Conservation (phyloP, 768 basidiomycete species). For the Cystobasidiopsis lactophilus region DNA sequence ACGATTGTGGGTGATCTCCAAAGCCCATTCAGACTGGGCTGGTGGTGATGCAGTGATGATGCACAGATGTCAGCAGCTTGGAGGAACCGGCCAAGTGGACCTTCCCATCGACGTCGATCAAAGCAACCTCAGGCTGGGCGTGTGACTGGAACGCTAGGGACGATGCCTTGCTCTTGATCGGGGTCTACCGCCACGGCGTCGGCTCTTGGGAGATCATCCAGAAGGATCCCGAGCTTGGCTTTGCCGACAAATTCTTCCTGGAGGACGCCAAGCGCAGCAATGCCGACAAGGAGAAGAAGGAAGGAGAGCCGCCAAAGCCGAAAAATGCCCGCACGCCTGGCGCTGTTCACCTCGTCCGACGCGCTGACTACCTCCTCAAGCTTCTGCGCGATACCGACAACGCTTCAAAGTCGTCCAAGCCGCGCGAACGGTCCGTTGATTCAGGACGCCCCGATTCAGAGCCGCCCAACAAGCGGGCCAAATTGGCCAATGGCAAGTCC, state of each 20-base stretch:
- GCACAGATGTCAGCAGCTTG: constrained; percentile 39
- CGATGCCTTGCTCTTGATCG: constrained; percentile 83
- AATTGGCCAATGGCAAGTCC: background rate
- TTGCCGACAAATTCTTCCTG: constrained; percentile 87
- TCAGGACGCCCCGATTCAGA: background rate
- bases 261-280: constrained; percentile 82
- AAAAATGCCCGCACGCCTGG: constrained; percentile 43
- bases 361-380: constrained; percentile 78
- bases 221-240: constrained; percentile 58
- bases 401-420: constrained; percentile 1
- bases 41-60: background rate
- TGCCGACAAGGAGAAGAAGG: constrained; percentile 24
- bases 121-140: constrained; percentile 87
- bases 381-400: constrained; percentile 43
- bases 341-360: constrained; percentile 88
- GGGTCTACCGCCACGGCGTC: constrained; percentile 80
- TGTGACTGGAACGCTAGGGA: constrained; percentile 82
- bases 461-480: background rate
- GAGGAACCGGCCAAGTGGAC: constrained; percentile 30
- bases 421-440: background rate
- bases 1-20: constrained; percentile 29
- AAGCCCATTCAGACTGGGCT: background rate
- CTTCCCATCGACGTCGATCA: constrained; percentile 65
- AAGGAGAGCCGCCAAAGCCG: constrained; percentile 26
- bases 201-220: constrained; percentile 92